Percentiles rank a stretch among this genome's conserved stretches.
These are phyloP conservation scores for Groenewaldozyma tartarivorans DNA, from an alignment of 805 yeast genomes.

Conservation along the genomic window DNA sequence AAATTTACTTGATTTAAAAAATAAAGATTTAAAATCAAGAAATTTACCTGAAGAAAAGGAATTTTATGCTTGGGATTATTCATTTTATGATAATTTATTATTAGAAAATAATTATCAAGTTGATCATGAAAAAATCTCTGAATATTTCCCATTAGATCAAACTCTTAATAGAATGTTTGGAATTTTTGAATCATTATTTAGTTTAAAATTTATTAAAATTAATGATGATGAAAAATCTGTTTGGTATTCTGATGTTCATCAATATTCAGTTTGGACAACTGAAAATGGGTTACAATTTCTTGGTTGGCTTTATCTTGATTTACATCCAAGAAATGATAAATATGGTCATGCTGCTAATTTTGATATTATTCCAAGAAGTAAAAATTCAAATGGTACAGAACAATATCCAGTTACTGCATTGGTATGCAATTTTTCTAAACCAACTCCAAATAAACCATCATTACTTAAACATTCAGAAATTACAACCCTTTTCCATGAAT, in stretches of 20 bases:
- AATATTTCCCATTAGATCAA: conserved; percentile 66
- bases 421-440: conserved; percentile 78
- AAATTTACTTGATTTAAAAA: conserved; percentile 42
- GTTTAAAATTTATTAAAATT: conserved; percentile 51
- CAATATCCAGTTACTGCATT: conserved; percentile 64
- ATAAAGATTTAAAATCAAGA: conserved; percentile 38
- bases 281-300: conserved; percentile 53
- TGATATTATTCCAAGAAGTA: conserved; percentile 52
- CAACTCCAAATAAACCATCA: conserved; percentile 59
- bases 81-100: conserved; percentile 54
- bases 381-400: conserved; percentile 38
- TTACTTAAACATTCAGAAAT: conserved; percentile 70
- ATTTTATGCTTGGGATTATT: conserved; percentile 64
- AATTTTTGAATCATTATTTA: conserved; percentile 61
- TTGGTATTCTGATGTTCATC: conserved; percentile 77
- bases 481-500: conserved; percentile 78
- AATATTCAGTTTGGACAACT: conserved; percentile 52
- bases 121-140: conserved; percentile 61
- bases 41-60: conserved; percentile 32
- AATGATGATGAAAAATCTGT: conserved; percentile 31
- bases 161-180: conserved; percentile 61
- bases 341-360: conserved; percentile 87
- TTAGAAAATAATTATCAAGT: conserved; percentile 62
- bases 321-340: conserved; percentile 80
- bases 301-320: conserved; percentile 73